phyloP scores from a whole-genome alignment of 2,329 filamentous ascomycete species.

The Alternaria consortialis region DNA sequence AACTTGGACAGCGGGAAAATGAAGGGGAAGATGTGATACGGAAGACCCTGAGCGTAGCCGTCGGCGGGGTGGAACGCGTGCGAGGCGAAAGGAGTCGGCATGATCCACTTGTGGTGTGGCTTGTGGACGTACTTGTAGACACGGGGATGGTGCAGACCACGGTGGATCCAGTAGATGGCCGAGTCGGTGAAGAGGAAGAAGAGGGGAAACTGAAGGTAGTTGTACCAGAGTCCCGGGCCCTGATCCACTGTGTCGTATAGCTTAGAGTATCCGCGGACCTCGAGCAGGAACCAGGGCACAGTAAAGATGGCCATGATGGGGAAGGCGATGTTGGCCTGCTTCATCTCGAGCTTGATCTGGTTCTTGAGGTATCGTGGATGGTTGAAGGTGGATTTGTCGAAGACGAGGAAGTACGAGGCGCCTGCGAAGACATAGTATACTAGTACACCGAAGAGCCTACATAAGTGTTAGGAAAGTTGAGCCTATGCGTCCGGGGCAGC shows the following conservation, averaged over 20 bases:
- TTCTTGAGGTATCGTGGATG: constrained; percentile 97
- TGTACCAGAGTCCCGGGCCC: constrained; percentile 80
- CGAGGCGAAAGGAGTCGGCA: constrained; percentile 92
- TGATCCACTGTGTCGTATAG: constrained; percentile 84
- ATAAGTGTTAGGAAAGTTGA: constrained; percentile 17
- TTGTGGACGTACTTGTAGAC: constrained; percentile 94
- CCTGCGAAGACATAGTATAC: constrained; percentile 87
- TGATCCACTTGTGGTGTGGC: constrained; percentile 99
- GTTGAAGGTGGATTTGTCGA: constrained; percentile 86
- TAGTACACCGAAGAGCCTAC: constrained; percentile 84
- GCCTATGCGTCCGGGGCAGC: not conserved
- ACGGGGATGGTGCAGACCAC: constrained; percentile 79
- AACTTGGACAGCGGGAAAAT: constrained; percentile 92
- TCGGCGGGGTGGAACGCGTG: constrained; percentile 96
- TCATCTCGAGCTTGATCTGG: constrained; percentile 86
- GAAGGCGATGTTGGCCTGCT: constrained; percentile 78
- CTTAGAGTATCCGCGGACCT: constrained; percentile 84
- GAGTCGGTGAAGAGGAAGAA: constrained; percentile 91
- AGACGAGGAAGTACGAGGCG: constrained; percentile 86
- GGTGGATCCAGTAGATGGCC: constrained; percentile 91
- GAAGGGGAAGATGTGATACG: constrained; percentile 94
- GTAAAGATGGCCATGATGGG: constrained; percentile 86
- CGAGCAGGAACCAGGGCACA: constrained; percentile 79
- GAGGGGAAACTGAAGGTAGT: constrained; percentile 82
- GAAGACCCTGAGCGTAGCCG: constrained; percentile 85